A percentile compares a stretch with the other conserved stretches of the same genome.
These are phyloP conservation scores for Erodium trifolium DNA, from an alignment of 441 rosid genomes.

Conservation along the genomic window DNA sequence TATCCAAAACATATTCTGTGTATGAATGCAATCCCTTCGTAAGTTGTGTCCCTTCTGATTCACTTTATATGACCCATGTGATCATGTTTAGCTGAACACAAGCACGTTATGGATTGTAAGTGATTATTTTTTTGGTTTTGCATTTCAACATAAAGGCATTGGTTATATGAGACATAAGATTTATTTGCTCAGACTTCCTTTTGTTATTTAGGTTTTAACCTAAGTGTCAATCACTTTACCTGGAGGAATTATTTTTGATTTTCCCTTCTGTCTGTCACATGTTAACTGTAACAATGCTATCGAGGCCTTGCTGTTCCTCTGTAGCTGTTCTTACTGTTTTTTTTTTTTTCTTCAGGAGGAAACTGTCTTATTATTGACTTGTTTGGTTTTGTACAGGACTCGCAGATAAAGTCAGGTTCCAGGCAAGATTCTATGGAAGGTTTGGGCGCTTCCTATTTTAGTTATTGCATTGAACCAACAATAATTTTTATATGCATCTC, in stretches of 20 bases:
- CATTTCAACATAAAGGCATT: too few species aligned
- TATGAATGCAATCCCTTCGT: too few species aligned
- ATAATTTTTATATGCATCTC: constrained; percentile 13
- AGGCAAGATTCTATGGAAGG: constrained; percentile 67
- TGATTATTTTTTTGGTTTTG: too few species aligned
- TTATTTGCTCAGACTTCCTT: too few species aligned
- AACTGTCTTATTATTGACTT: constrained; percentile 10
- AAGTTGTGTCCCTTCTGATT: too few species aligned
- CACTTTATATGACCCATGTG: too few species aligned
- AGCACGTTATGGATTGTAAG: too few species aligned
- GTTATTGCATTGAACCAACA: too few species aligned
- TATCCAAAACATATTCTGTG: too few species aligned
- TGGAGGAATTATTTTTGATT: not conserved
- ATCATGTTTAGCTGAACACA: too few species aligned
- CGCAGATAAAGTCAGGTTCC: constrained; percentile 65
- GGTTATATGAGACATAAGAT: too few species aligned
- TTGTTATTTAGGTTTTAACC: too few species aligned
- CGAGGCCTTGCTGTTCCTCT: not conserved
- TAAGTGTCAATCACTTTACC: not conserved
- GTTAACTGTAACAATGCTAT: not conserved
- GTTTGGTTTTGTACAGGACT: constrained; percentile 46
- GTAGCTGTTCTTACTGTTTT: not conserved
- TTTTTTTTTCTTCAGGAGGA: not conserved
- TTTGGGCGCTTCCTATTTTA: constrained; percentile 20
- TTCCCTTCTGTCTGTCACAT: not conserved